These are phyloP conservation scores for Colletotrichum higginsianum DNA, from an alignment of 2,329 filamentous ascomycete species.

Conservation along the genomic window DNA sequence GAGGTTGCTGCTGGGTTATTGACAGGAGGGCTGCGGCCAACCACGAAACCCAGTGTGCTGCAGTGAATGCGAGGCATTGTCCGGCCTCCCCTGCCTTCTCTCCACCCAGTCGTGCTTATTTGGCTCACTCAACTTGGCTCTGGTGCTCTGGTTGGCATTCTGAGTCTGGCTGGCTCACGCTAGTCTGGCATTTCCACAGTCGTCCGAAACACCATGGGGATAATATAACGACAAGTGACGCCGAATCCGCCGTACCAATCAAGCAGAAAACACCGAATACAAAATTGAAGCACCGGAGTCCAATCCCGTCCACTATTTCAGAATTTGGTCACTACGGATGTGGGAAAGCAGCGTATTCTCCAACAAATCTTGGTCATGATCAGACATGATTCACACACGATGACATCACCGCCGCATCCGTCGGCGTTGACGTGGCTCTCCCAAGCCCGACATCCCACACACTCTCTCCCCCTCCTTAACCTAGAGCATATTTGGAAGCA, in stretches of 20 bases:
- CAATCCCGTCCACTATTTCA: background rate
- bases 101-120: background rate
- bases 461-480: constrained; percentile 3
- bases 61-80: background rate
- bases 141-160: background rate
- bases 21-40: background rate
- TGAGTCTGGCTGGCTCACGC: background rate
- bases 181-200: background rate
- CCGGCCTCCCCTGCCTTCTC: no score
- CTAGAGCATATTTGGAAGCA: constrained; percentile 24
- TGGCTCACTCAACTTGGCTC: no score
- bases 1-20: constrained; percentile 1
- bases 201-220: background rate
- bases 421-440: constrained; percentile 31
- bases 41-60: background rate
- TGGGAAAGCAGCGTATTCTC: background rate
- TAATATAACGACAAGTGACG: background rate
- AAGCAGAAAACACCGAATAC: background rate
- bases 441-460: background rate
- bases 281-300: background rate
- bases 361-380: background rate
- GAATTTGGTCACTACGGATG: background rate
- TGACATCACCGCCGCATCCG: constrained; percentile 33
- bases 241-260: background rate
- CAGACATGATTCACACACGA: background rate